Base-by-base conservation (phyloP, 768 basidiomycete genomes). In the Clitopilus hobsonii region DNA sequence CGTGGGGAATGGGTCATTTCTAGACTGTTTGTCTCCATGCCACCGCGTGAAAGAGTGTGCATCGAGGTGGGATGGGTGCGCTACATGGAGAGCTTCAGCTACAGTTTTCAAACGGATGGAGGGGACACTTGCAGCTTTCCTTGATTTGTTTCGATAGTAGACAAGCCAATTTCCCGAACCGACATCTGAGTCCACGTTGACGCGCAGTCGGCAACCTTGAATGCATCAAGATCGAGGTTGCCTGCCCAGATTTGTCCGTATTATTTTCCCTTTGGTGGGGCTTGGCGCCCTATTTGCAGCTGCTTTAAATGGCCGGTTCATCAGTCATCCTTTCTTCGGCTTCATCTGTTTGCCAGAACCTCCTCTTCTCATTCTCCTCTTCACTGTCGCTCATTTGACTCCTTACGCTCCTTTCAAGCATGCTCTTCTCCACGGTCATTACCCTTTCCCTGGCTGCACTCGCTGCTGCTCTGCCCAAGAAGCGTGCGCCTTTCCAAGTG, bases 401-500 rank as follows among this genome's bases (percentile, higher is more conserved):
- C 38, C 41, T 18, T 16, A 16, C 41, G 22, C n/a, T 45, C 41
- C n/a, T 45, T 45, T 30, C n/a, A 38, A 28, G 30, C 13, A 66
- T 66, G 66, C 25, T 65, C 26, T 41, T 56, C 27, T 20, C 52
- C 26, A 38, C 54, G 22, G 38, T 63, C 51, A 32, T 61, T 22
- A 50, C 59, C 6, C 50, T 62, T 25, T 47, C 54, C 23, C 30
- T 63, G 7, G 64, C 57, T 38, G 52, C 52, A 16, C 32, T 62
- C n/a, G 60, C 38, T 48, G 54, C 49, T 50, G 64, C 65, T n/a
- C 30, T 59, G n/a, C 60, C 65, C 20, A 51, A 54, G 36, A 61
- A 57, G 51, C 60, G 65, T 23, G 63, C 58, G 38, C 58, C 58
- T 2, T 70, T 69, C 1, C 67, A 72, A 38, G 67, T 76, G 52